Percentiles rank a stretch among this genome's conserved stretches.
These are phyloP conservation scores for Cymbopogon flexuosus DNA, from an alignment of 202 grass and related monocot genomes.

Conservation along the genomic window DNA sequence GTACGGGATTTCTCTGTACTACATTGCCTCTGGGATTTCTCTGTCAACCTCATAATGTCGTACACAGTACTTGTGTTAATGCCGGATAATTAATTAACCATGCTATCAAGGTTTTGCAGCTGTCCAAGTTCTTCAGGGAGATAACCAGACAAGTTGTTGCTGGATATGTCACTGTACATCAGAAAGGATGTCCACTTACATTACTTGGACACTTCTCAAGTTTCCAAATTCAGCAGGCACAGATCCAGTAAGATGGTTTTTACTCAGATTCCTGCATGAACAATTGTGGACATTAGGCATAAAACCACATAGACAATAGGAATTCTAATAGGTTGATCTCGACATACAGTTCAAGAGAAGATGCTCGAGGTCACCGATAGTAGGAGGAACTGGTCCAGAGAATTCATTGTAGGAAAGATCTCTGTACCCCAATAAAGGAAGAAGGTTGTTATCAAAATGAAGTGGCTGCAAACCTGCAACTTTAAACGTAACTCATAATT, in stretches of 20 bases:
- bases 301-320: background rate
- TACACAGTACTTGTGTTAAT: no score
- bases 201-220: slow-evolving; percentile 87
- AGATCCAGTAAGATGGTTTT: slow-evolving; percentile 62
- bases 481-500: background rate
- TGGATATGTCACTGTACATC: slow-evolving; percentile 67
- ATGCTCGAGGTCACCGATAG: slow-evolving; percentile 93
- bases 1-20: no score
- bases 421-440: slow-evolving; percentile 44
- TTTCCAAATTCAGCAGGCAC: slow-evolving; percentile 89
- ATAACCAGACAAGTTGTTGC: slow-evolving; percentile 62
- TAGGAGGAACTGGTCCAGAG: slow-evolving; percentile 69
- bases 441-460: background rate
- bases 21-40: no score
- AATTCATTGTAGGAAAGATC: slow-evolving; percentile 93
- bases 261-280: slow-evolving; percentile 74
- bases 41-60: no score
- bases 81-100: no score
- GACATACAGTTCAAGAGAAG: slow-evolving; percentile 89
- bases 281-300: slow-evolving; percentile 11
- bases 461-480: background rate
- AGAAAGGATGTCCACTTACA: slow-evolving; percentile 52
- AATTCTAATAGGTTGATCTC: background rate
- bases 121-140: slow-evolving; percentile 87
- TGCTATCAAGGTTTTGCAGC: slow-evolving; percentile 81